Evolutionary conservation across 2,329 filamentous ascomycete species (phyloP).

Genomic region (Pestalotiopsis sp.): DNA sequence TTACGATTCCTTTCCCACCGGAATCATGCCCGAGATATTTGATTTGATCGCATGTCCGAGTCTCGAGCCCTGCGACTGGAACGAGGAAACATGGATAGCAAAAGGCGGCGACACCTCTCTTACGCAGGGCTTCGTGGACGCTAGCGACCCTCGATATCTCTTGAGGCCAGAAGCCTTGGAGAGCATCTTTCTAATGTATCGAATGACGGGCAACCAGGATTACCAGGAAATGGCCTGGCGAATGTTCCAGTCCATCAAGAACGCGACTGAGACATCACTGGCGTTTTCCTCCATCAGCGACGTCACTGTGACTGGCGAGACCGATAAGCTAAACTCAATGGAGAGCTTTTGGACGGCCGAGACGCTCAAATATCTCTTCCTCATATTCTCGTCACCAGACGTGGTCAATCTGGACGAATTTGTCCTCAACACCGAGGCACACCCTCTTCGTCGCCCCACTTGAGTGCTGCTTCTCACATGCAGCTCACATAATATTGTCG

Average conservation of each 20-base stretch:
- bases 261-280: conserved; percentile 47
- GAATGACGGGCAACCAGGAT: conserved; percentile 50
- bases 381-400: conserved; percentile 69
- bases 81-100: conserved; percentile 35
- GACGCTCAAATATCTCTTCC: conserved; percentile 76
- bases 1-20: conserved; percentile 55
- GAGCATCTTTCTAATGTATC: conserved; percentile 57
- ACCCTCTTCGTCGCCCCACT: conserved; percentile 38
- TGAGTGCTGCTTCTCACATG: neutral
- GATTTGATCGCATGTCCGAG: conserved; percentile 45
- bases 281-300: conserved; percentile 53
- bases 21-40: conserved; percentile 63
- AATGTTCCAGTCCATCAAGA: conserved; percentile 53
- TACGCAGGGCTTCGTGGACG: conserved; percentile 65
- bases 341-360: conserved; percentile 75
- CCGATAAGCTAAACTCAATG: conserved; percentile 32
- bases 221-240: conserved; percentile 55
- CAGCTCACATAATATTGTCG: neutral
- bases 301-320: conserved; percentile 53
- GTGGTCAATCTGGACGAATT: conserved; percentile 69
- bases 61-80: conserved; percentile 42
- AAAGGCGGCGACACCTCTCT: conserved; percentile 27
- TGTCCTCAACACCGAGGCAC: conserved; percentile 61
- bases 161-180: conserved; percentile 56
- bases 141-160: conserved; percentile 51